phyloP scores from a whole-genome alignment of 2,329 filamentous ascomycete species.

The Fonsecaea monophora region DNA sequence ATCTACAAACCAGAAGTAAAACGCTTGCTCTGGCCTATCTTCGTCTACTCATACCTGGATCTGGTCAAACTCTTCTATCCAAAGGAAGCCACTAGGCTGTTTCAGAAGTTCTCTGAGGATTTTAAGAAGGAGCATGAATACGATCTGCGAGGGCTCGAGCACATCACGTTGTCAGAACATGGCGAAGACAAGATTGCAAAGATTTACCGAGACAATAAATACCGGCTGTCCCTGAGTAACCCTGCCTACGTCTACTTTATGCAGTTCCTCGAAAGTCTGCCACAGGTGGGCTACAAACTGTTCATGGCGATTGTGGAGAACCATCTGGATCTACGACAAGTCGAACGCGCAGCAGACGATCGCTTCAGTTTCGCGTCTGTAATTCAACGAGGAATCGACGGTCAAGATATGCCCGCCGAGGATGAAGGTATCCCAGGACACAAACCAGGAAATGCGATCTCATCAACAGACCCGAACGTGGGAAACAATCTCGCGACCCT shows the following conservation, averaged over 20 bases:
- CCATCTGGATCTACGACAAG: conserved; percentile 64
- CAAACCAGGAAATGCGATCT: conserved; percentile 68
- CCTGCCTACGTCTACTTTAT: conserved; percentile 83
- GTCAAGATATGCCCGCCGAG: conserved; percentile 66
- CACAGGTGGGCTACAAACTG: conserved; percentile 77
- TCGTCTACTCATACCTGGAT: conserved; percentile 89
- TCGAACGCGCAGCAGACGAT: conserved; percentile 65
- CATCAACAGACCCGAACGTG: conserved; percentile 62
- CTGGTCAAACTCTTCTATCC: conserved; percentile 75
- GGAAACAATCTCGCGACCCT: conserved; percentile 67
- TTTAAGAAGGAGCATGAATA: conserved; percentile 82
- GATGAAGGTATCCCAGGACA: conserved; percentile 74
- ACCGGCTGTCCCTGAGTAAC: conserved; percentile 85
- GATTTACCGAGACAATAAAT: conserved; percentile 84
- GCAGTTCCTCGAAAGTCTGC: conserved; percentile 87
- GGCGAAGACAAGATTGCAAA: conserved; percentile 77
- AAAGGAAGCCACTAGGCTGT: conserved; percentile 46
- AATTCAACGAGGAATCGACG: conserved; percentile 61
- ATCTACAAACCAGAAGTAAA: conserved; percentile 94
- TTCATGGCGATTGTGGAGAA: conserved; percentile 75
- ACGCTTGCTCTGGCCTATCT: conserved; percentile 89
- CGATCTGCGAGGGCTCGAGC: conserved; percentile 76
- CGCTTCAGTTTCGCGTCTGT: conserved; percentile 66
- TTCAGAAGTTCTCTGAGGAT: conserved; percentile 71
- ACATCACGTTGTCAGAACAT: conserved; percentile 78